phyloP scores from a whole-genome alignment of 192 early-diverging fungal species.

The Coemansia sp. region DNA sequence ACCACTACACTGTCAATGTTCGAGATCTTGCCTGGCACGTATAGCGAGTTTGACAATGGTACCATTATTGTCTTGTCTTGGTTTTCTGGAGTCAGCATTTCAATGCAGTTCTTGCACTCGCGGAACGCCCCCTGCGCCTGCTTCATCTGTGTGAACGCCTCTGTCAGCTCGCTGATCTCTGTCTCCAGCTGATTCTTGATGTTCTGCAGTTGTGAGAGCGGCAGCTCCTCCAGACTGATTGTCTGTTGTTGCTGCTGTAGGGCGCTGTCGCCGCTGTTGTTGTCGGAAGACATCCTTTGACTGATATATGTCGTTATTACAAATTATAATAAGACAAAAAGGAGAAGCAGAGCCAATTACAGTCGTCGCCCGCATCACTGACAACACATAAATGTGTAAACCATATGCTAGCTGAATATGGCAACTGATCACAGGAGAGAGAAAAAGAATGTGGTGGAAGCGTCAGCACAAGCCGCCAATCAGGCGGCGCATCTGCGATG shows the following conservation, averaged over 20 bases:
- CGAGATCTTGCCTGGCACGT: slow-evolving; percentile 85
- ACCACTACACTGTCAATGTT: slow-evolving; percentile 85
- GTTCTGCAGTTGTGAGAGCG: slow-evolving; percentile 77
- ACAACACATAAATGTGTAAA: no score
- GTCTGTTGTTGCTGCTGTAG: slow-evolving; percentile 30
- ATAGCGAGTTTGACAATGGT: slow-evolving; percentile 63
- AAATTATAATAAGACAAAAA: neutral
- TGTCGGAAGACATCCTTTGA: slow-evolving; percentile 7
- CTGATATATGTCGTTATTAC: neutral
- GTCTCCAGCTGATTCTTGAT: slow-evolving; percentile 84
- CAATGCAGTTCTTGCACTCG: slow-evolving; percentile 77
- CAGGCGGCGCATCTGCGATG: no score
- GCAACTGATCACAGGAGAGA: neutral
- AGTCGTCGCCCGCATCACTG: no score
- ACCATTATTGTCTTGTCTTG: slow-evolving; percentile 49
- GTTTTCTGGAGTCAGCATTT: slow-evolving; percentile 57
- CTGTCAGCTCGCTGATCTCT: slow-evolving; percentile 84
- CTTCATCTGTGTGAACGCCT: slow-evolving; percentile 83
- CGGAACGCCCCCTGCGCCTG: slow-evolving; percentile 83
- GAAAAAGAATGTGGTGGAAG: slow-evolving; percentile 8
- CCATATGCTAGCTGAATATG: no score
- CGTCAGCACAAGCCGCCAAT: neutral
- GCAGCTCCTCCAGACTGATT: slow-evolving; percentile 82
- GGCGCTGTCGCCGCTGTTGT: neutral
- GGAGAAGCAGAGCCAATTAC: neutral